Evolutionary conservation across 257 asterid species (phyloP), one percentile per base, ranked within the genome.

Genomic region (Anisodus tanguticus): DNA sequence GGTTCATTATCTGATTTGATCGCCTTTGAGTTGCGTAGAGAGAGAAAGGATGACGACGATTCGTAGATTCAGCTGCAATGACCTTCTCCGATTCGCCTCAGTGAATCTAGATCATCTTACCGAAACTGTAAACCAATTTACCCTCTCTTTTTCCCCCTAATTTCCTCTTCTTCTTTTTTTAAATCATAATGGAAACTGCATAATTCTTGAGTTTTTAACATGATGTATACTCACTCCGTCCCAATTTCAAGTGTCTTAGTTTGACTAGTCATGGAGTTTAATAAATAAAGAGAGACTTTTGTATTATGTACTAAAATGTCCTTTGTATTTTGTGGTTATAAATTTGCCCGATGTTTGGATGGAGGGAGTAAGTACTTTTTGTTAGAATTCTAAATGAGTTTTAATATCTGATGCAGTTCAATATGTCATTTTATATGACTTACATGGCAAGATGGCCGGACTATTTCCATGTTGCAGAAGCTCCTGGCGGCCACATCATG

Each of bases 401-500:
- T 43, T 51, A 31, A 26, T 22, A 43, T 77, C 35, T 58, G 63
- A 6, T 87, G 35, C 88, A 90, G 90, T 90, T 90, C 88, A 90
- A 90, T 76, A 90, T 90, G 91, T 86, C 98, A 71, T 95, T 97
- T 85, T 95, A 95, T 72, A 93, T 97, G 98, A 95, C 97, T 9
- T 95, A 97, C 91, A 83, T 97, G 93, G 98, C 98, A 8, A 91
- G 98, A 84, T 97, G 97, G 99, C 99, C 99, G 5, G 97, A 97
- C 86, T 97, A 95, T 87, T 96, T 96, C 71, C 97, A 94, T 54
- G 98, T 94, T 8, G 98, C 98, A 55, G 97, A 91, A 88, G 97
- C 97, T 83, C 97, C 98, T 13, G 98, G 98, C 58, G 87, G 91
- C 82, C 90, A 89, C 82, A 86, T 92, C 59, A 96, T 90, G 91